Evolutionary conservation across 2,329 filamentous ascomycete species (phyloP), one percentile per base, ranked within the genome.

Genomic region (Neocatenulostroma microsporum): DNA sequence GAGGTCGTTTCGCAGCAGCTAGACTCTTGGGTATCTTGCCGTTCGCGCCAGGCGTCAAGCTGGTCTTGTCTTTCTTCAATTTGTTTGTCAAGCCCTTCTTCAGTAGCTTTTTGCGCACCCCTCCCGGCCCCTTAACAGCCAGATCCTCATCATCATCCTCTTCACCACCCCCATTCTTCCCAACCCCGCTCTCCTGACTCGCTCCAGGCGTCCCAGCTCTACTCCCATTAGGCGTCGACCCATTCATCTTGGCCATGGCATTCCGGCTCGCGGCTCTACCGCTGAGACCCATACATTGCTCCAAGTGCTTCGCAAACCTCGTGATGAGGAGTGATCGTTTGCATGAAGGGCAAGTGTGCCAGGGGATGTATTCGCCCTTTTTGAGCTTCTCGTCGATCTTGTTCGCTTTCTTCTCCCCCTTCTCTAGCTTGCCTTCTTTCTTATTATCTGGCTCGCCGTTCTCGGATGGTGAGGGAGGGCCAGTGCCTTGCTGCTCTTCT

Each of bases 251-350:
- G 2, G 66, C 67, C 62, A 69, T 67, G 21, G 69, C 69, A 39
- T 68, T 67, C 27, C 67, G 50, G 31, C 64, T 65, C 37, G 66
- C 67, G 45, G 69, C 66, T 10, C 74, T 61, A 2, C 74, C 74
- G 14, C 66, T 69, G 19, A 76, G 66, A 17, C 73, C 73, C 46
- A 79, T 62, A 45, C 74, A 79, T 42, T 76, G 73, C 46, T 78
- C 74, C 36, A 78, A 51, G 51, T 79, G 74, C 50, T 76, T 73
- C 12, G 74, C 73, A 34, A 78, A 74, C 31, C 74, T 65, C 18
- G 71, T 77, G 46, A 77, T 75, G 40, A 76, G 69, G 47, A 78
- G 61, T 53, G 74, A 76, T 20, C 75, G 67, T 45, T 76, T 76
- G 51, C 74, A 79, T 45, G 70, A 72, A 8, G 73, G 74, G 54